Conservation (phyloP, 2,329 filamentous ascomycete species). For the Apiospora phragmitis region DNA sequence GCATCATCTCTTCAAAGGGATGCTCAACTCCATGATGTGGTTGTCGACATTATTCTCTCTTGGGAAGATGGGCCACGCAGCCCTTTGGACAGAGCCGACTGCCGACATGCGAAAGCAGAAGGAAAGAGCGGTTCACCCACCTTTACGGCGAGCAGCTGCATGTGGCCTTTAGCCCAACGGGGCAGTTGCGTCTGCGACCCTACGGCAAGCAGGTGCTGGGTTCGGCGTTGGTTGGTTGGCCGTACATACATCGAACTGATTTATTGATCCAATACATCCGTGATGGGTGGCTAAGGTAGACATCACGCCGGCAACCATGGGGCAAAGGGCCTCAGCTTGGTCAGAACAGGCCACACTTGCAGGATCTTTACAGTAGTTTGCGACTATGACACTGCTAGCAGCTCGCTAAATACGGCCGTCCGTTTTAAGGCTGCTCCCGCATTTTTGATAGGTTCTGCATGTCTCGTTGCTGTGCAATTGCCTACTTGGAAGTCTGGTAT, state of each 20-base stretch:
- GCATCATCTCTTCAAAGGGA: neutral
- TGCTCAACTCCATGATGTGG: neutral
- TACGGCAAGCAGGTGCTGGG: neutral
- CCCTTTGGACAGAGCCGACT: constrained; percentile 8
- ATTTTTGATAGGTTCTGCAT: constrained; percentile 1
- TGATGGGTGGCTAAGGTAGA: neutral
- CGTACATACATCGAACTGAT: neutral
- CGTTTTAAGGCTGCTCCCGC: constrained; percentile 1
- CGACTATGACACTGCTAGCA: neutral
- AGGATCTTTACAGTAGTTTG: neutral
- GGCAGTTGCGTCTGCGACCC: neutral
- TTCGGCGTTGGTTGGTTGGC: neutral
- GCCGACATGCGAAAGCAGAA: constrained; percentile 7
- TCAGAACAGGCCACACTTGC: neutral
- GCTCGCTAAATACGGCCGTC: neutral
- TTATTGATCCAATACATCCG: constrained; percentile 5
- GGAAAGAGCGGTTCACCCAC: neutral
- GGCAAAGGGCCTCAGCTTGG: neutral
- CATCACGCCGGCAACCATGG: neutral
- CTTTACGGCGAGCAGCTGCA: constrained; percentile 5
- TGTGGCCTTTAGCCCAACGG: neutral
- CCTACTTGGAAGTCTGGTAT: neutral
- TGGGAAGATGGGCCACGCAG: neutral
- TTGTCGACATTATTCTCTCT: neutral
- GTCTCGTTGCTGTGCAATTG: neutral